Conservation (phyloP, 768 basidiomycete species). For the Podaxis sp. region DNA sequence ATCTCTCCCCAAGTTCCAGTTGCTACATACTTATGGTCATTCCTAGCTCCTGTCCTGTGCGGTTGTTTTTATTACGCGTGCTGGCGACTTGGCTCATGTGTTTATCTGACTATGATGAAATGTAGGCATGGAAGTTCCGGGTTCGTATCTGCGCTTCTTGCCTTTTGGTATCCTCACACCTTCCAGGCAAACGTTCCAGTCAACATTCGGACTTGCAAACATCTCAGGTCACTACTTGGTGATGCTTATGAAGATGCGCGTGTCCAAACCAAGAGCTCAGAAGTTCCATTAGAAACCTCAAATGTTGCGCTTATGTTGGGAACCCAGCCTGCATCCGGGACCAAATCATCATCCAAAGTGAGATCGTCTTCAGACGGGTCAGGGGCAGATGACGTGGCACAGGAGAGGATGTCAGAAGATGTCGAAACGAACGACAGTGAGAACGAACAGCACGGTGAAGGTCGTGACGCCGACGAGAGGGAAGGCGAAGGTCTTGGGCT, state of each 20-base stretch:
- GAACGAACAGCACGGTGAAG: neutral
- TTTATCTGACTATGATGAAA: neutral
- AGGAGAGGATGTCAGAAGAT: neutral
- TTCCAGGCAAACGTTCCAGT: slow-evolving; percentile 20
- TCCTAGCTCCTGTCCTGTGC: slow-evolving; percentile 30
- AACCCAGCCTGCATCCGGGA: slow-evolving; percentile 13
- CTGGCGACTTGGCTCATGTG: neutral
- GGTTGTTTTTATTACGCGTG: neutral
- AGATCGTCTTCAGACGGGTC: slow-evolving; percentile 1
- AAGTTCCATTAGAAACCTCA: neutral
- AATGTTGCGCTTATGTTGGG: neutral
- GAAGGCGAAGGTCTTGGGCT: slow-evolving; percentile 4
- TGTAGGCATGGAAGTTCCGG: slow-evolving; percentile 27
- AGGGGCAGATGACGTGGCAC: neutral
- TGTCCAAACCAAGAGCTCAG: neutral
- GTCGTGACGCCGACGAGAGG: slow-evolving; percentile 3
- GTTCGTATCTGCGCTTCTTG: neutral
- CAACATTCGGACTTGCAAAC: slow-evolving; percentile 41
- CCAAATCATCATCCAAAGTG: slow-evolving; percentile 15
- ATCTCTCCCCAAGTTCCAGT: neutral
- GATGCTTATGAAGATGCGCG: slow-evolving; percentile 31
- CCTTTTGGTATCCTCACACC: neutral
- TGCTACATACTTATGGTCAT: neutral
- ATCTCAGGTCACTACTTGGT: slow-evolving; percentile 35
- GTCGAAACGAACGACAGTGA: neutral